Evolutionary conservation across 176 grass and related monocot genomes (phyloP).

Genomic region (Triticum monococcum): DNA sequence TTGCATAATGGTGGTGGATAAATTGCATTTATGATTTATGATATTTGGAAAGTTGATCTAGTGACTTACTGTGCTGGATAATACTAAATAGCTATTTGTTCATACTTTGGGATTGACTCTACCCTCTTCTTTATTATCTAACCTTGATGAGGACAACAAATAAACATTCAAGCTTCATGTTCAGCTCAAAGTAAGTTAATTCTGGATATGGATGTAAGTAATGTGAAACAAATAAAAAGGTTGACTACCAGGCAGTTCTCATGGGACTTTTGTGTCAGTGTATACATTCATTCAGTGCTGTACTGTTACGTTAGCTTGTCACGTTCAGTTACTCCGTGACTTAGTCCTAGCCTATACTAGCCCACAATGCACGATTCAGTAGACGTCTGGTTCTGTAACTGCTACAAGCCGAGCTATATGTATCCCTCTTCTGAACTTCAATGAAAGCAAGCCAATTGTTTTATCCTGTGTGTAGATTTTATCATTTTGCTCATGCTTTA

Average conservation of each 20-base stretch:
- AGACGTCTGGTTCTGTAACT: too few species aligned
- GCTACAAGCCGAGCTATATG: too few species aligned
- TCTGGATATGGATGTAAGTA: constrained; percentile 1
- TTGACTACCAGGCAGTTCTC: not conserved
- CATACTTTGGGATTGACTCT: not conserved
- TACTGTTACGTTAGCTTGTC: too few species aligned
- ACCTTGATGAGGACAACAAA: not conserved
- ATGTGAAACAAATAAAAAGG: not conserved
- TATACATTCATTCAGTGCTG: too few species aligned
- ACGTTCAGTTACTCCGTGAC: too few species aligned
- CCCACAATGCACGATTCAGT: too few species aligned
- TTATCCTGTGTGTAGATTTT: too few species aligned
- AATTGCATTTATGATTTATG: not conserved
- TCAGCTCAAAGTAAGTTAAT: not conserved
- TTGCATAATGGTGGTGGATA: not conserved
- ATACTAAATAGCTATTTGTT: not conserved
- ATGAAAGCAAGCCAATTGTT: too few species aligned
- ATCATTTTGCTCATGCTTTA: not conserved
- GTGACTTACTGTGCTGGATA: not conserved
- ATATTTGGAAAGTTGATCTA: not conserved
- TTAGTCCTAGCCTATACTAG: too few species aligned
- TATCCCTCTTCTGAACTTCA: too few species aligned
- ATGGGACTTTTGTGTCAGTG: not conserved
- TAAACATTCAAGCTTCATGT: not conserved
- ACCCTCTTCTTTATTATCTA: not conserved